A percentile compares a stretch with the other conserved stretches of the same genome.
Conservation (phyloP, 2,329 filamentous ascomycete species). For the Alternaria brassicae region DNA sequence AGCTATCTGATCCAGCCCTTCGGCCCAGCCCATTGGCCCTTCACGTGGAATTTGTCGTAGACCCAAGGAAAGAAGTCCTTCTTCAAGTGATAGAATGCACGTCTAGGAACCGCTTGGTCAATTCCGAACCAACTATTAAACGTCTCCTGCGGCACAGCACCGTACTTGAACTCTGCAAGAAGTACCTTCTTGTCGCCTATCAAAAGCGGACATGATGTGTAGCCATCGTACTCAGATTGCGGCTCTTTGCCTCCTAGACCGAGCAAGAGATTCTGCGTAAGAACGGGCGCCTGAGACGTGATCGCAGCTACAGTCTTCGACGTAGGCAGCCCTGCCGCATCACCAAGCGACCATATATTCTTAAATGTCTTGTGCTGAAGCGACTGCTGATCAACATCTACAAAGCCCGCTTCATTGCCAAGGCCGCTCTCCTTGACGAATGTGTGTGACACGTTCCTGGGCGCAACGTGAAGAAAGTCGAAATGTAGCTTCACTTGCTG, state of each 20-base stretch:
- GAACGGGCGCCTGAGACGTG: conserved; percentile 46
- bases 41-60: conserved; percentile 66
- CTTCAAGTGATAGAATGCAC: conserved; percentile 67
- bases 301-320: conserved; percentile 51
- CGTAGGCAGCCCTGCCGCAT: conserved; percentile 48
- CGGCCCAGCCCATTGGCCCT: conserved; percentile 67
- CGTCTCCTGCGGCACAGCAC: conserved; percentile 67
- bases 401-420: conserved; percentile 45
- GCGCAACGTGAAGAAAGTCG: conserved; percentile 48
- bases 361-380: conserved; percentile 46
- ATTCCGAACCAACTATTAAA: conserved; percentile 62
- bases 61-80: conserved; percentile 74
- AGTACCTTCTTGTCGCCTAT: conserved; percentile 67
- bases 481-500: conserved; percentile 41
- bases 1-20: conserved; percentile 56
- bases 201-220: conserved; percentile 50
- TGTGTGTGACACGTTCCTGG: conserved; percentile 47
- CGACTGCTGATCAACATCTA: conserved; percentile 47
- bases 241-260: conserved; percentile 36
- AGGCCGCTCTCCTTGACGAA: conserved; percentile 47
- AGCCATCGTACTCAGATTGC: conserved; percentile 44
- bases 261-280: conserved; percentile 44
- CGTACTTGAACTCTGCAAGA: conserved; percentile 71
- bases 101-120: conserved; percentile 63
- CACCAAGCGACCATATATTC: conserved; percentile 50